These are phyloP conservation scores for Alloteropsis semialata DNA, from an alignment of 176 grass and related monocot genomes.

Conservation along the genomic window DNA sequence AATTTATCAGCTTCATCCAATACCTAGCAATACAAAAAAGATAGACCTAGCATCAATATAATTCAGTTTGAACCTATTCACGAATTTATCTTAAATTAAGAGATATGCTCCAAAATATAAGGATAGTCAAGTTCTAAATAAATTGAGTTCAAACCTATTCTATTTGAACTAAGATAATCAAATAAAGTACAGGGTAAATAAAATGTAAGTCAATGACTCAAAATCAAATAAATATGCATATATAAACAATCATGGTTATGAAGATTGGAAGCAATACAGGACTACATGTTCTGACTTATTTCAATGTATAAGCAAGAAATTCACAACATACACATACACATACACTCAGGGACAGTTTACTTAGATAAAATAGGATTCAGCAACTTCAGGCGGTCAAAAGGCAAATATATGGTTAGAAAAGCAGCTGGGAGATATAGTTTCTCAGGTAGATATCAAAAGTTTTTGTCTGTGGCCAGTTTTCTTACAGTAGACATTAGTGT, in stretches of 20 bases:
- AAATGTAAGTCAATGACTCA: neutral
- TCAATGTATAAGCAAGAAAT: neutral
- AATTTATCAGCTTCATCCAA: slow-evolving; percentile 90
- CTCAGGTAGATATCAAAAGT: neutral
- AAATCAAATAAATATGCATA: neutral
- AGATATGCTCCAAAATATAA: neutral
- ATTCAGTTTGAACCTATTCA: neutral
- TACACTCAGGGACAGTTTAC: neutral
- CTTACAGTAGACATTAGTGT: neutral
- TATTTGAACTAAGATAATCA: neutral
- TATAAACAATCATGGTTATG: neutral
- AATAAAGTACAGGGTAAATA: neutral
- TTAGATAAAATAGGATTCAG: neutral
- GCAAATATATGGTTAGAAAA: neutral
- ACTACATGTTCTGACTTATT: neutral
- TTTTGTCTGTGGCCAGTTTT: neutral
- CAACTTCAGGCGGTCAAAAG: neutral
- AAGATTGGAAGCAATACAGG: neutral
- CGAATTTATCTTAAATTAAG: neutral
- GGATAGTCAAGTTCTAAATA: neutral
- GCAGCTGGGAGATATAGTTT: neutral
- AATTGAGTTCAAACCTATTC: neutral
- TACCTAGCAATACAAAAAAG: slow-evolving; percentile 49
- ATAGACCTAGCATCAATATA: slow-evolving; percentile 11
- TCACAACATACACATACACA: too few species aligned